Evolutionary conservation across 129 eudicot genomes (phyloP), one percentile per base, ranked within the genome.

Genomic region (Ambrosia trifida): DNA sequence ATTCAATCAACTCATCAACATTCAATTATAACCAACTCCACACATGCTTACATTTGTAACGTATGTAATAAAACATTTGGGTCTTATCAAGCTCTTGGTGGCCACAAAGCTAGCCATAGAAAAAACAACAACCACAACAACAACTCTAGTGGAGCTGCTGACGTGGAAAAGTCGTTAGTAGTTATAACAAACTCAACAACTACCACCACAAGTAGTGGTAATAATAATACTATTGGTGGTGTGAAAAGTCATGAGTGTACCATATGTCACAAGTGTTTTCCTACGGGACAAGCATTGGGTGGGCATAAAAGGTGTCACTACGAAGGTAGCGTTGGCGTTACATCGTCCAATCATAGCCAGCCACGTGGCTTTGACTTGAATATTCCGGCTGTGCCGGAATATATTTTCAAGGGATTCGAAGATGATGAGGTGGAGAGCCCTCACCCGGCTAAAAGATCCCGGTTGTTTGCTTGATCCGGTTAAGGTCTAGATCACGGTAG

Each of bases 281-380:
- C 96, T 5, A 85, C 95, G 1, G 98, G 98, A 17, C 98, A 93
- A 72, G 98, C 98, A 19, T 72, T 93, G 83, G 98, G 98, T 10
- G 98, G 96, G 0, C 96, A 93, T 81, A 93, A 93, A 74, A 82
- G 98, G 40, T 73, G 98, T 67, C 98, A 93, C 84, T 93, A 93
- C 40, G 98, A 93, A 9, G 98, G 98, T 35, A 53, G 0, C 0
- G 16, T 40, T 6, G 84, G 80, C 38, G 68, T 70, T 3, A 79
- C 89, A 0, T 76, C 84, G 0, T 86, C 91, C 5, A 57, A 69
- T 7, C 63, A 53, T 16, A 45, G 76, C 74, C 74, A 74, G 44
- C 44, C 44, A 69, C 83, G 82, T 11, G 81, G 77, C 4, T 85
- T 85, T 35, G 89, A 85, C 78, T 69, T 85, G 60, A 85, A 85